Evolutionary conservation across 768 basidiomycete species (phyloP), one percentile per base, ranked within the genome.

Genomic region (Leucosporidium yakuticum): DNA sequence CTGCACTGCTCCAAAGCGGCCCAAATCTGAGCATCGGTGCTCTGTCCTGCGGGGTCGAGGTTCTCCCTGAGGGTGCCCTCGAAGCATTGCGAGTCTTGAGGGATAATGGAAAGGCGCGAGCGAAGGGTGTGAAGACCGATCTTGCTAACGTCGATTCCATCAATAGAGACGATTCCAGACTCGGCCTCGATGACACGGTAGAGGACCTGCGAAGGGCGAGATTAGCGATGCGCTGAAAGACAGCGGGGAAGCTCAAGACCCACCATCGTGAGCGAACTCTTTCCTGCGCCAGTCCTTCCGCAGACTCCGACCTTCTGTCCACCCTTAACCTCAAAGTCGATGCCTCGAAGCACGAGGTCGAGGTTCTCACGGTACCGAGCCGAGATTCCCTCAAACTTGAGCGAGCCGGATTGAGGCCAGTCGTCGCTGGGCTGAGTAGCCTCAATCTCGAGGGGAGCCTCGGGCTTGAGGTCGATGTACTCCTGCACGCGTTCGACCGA

Each of bases 241-340:
- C 19, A 7, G 2, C 4, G 34, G 50, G 7, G 34, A 21, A 54
- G 48, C 8, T 21, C 11, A 7, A n/a, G 17, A 61, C 58, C 3
- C 32, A 69, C 71, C 67, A 77, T 60, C 44, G 75, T 75, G 29
- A 75, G 32, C 66, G 76, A 70, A 50, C 70, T 74, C 66, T 81
- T 80, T 15, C 79, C 80, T 55, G 87, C 55, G 17, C 74, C 71
- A 19, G 70, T 74, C 61, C 83, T 71, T 5, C 83, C 83, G 23
- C 83, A 81, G 64, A 96, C 86, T n/a, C 95, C 95, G 55, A 95
- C 85, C 78, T 93, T 95, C 77, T 94, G 89, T 56, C 83, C 85
- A 0, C 88, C 81, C 74, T 85, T 81, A 73, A 93, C 86, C 12
- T 78, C 82, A 68, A 98, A 78, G 19, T 83, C 84, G 62, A 97